Evolutionary conservation across 2,329 filamentous ascomycete species (phyloP).

Genomic region (Trichocomaceae sp.): DNA sequence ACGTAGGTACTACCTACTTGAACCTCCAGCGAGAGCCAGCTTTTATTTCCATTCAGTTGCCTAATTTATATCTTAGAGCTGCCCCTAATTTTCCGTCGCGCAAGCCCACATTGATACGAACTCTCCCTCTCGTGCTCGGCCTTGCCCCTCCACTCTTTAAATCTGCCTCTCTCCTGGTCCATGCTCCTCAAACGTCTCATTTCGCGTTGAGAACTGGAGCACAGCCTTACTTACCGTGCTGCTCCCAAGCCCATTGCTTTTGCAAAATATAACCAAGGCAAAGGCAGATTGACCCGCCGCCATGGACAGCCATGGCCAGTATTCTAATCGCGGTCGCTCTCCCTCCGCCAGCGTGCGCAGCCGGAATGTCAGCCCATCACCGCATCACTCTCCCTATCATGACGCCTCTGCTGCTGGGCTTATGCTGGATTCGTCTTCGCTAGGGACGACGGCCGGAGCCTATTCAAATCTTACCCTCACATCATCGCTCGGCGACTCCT

Average conservation of each 20-base stretch:
- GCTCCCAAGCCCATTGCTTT: background rate
- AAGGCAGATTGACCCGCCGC: background rate
- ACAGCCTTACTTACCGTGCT: slow-evolving; percentile 4
- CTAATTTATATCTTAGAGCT: background rate
- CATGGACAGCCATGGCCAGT: slow-evolving; percentile 11
- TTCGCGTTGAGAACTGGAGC: background rate
- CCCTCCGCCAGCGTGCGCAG: slow-evolving; percentile 31
- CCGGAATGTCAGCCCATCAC: slow-evolving; percentile 39
- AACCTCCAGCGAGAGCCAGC: background rate
- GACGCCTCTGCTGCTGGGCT: slow-evolving; percentile 25
- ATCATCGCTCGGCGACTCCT: slow-evolving; percentile 21
- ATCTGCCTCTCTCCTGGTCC: background rate
- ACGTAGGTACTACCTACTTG: no score
- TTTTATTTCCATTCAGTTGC: background rate
- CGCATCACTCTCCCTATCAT: slow-evolving; percentile 34
- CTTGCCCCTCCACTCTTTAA: slow-evolving; percentile 7
- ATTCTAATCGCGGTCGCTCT: slow-evolving; percentile 28
- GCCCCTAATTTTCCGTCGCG: background rate
- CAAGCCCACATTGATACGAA: background rate
- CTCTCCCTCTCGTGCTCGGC: slow-evolving; percentile 4
- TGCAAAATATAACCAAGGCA: background rate
- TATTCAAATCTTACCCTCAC: slow-evolving; percentile 30
- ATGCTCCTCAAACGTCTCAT: background rate
- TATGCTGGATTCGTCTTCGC: slow-evolving; percentile 30
- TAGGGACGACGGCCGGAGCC: slow-evolving; percentile 24